Evolutionary conservation across 331 rosid species (phyloP).

Genomic region (Dryas integrifolia): DNA sequence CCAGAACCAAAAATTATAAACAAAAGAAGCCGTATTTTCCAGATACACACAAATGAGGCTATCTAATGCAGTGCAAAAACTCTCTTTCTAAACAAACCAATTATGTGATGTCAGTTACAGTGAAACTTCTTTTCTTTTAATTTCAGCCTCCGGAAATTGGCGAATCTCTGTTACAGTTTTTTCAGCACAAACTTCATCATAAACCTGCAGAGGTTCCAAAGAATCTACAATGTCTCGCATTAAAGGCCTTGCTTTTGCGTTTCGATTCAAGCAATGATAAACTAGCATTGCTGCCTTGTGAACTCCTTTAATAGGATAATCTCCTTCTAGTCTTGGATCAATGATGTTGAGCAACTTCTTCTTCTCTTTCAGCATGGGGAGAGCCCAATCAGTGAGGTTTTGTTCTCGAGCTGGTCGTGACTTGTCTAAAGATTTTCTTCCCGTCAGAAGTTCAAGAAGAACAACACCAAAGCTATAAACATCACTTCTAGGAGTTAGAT

Average conservation of each 20-base stretch:
- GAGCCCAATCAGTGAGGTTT: conserved; percentile 90
- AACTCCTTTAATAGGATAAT: conserved; percentile 72
- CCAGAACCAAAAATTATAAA: conserved; percentile 23
- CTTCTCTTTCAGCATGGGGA: conserved; percentile 89
- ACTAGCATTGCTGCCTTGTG: conserved; percentile 90
- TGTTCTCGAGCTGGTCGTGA: conserved; percentile 81
- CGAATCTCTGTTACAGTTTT: conserved; percentile 53
- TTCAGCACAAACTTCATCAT: conserved; percentile 42
- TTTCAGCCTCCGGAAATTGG: conserved; percentile 43
- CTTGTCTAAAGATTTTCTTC: conserved; percentile 89
- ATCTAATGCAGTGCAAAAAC: conserved; percentile 9
- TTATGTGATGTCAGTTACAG: conserved; percentile 21
- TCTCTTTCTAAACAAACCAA: conserved; percentile 10
- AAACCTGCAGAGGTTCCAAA: conserved; percentile 77
- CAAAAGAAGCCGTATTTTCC: conserved; percentile 14
- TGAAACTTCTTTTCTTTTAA: conserved; percentile 40
- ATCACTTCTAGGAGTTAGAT: conserved; percentile 85
- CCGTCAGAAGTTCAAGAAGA: conserved; percentile 80
- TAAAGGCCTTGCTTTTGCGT: conserved; percentile 96
- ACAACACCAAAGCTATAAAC: conserved; percentile 96
- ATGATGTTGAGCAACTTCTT: conserved; percentile 65
- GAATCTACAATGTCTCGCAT: conserved; percentile 95
- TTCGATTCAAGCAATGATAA: conserved; percentile 85
- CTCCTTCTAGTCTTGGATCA: conserved; percentile 81
- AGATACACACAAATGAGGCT: conserved; percentile 13